Evolutionary conservation across 495 filamentous ascomycete genomes (phyloP), one percentile per base, ranked within the genome.

Genomic region (Astrocystis sublimbata): DNA sequence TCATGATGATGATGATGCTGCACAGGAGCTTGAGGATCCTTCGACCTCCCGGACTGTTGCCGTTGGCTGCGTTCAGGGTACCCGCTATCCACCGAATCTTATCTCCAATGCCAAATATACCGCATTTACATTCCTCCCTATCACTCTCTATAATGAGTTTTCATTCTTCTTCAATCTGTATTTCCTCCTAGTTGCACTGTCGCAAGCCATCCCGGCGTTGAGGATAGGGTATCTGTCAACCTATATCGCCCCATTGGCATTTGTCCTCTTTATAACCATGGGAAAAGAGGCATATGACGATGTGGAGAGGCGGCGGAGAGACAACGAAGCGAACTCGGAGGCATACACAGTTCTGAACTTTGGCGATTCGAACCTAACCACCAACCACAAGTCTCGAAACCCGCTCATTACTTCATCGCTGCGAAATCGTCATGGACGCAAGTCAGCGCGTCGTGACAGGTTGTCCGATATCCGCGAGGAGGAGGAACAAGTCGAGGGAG

Each of bases 111-210:
- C 96, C 42, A 97, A 97, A 84, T 99, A 97, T 71, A 97, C 93
- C n/a, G 85, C 92, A 0, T 91, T 91, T 81, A 94, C 88, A 61
- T 99, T 99, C 75, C 83, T 99, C 3, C 96, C 96, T 4, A 81
- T 91, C 24, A 98, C 96, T 0, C 79, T 98, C 12, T 99, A 96
- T 73, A 97, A 98, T 78, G 96, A 99, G 67, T 99, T 99, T 71
- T 96, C 92, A 46, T 98, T 98, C 78, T 99, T 99, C 76, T 97
- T 98, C 83, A 99, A 99, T 80, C 88, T 97, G 70, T 99, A 99
- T 69, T 99, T 98, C 73, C 82, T 99, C 7, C 82, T 98, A 6
- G 96, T 99, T 4, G 96, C 96, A 7, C 76, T 97, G 42, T 97
- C 92, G 13, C 96, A 99, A 76, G 88, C 90, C 40, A 90, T 99